Evolutionary conservation across 805 yeast genomes (phyloP).

Genomic region (Candida mattraensis): DNA sequence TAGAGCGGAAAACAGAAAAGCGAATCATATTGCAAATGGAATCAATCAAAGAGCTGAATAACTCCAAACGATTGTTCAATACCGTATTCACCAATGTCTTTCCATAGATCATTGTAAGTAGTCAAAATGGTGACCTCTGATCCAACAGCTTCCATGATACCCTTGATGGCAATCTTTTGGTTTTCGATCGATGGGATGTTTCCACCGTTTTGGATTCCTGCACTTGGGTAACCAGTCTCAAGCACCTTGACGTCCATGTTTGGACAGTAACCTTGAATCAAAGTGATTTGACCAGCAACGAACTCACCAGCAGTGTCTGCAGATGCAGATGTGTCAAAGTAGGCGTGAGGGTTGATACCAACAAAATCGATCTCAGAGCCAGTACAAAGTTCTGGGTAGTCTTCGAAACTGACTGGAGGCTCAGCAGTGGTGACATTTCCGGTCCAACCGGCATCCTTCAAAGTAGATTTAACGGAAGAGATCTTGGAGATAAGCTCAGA

Average conservation of each 20-base stretch:
- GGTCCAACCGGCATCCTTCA: conserved; percentile 68
- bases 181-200: conserved; percentile 71
- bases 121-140: conserved; percentile 70
- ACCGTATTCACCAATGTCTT: conserved; percentile 75
- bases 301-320: conserved; percentile 75
- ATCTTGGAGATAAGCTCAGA: conserved; percentile 66
- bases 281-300: conserved; percentile 57
- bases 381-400: conserved; percentile 67
- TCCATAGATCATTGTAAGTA: conserved; percentile 86
- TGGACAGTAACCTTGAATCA: conserved; percentile 58
- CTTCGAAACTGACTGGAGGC: conserved; percentile 74
- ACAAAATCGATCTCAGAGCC: conserved; percentile 73
- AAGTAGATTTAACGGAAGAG: conserved; percentile 54
- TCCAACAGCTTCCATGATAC: conserved; percentile 58
- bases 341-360: conserved; percentile 85
- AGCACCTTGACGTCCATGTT: conserved; percentile 58
- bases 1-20: conserved; percentile 1
- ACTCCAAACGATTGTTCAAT: conserved; percentile 88
- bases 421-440: conserved; percentile 85
- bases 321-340: conserved; percentile 62
- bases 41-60: conserved; percentile 34
- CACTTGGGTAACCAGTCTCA: conserved; percentile 88
- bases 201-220: conserved; percentile 68
- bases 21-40: not conserved
- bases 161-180: conserved; percentile 66